Base-by-base conservation (phyloP, 306 rosid genomes). In the Lathyrus tuberosus region DNA sequence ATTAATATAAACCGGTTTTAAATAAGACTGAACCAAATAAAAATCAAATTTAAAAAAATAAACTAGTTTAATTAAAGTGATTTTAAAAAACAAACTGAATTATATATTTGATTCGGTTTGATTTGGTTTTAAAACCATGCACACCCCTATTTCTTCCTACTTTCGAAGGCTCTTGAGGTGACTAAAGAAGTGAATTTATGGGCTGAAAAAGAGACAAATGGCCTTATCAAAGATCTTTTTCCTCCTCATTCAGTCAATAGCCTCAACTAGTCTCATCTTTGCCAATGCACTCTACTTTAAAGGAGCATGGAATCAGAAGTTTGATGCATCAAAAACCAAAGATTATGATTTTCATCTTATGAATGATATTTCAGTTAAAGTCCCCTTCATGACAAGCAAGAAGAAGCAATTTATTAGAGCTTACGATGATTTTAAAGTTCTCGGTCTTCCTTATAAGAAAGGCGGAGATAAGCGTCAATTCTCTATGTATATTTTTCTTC, bases 261-360 rank as follows among this genome's bases (percentile, higher is more conserved):
- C n/a, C 71, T 61, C 74, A 41, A 78, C 91, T 49, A 70, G 76
- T 47, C 98, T 93, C 65, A 72, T 90, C 48, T 75, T 88, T 58
- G 84, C 93, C 8, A 93, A 90, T 71, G 97, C 94, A 2, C 26
- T 93, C 1, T 90, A 90, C 81, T 93, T 93, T 76, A 93, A 88
- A 71, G 98, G 98, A 51, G 86, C 48, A 0, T 90, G 98, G 98
- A 70, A 10, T 40, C 74, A 82, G 22, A 75, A 78, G 69, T 93
- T 93, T 58, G 84, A 90, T 71, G 80, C 86, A 59, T 86, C 85
- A 4, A 14, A 18, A 44, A 93, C 96, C 0, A 70, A 85, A 73
- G 83, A 85, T 28, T 26, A 72, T 17, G 88, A 86, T 59, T 90
- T 93, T 77, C 81, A 84, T 76, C 92, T 88, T 65, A 81, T 79